Evolutionary conservation across 2,329 filamentous ascomycete species (phyloP).

Genomic region (Ceratocystis colombiana): DNA sequence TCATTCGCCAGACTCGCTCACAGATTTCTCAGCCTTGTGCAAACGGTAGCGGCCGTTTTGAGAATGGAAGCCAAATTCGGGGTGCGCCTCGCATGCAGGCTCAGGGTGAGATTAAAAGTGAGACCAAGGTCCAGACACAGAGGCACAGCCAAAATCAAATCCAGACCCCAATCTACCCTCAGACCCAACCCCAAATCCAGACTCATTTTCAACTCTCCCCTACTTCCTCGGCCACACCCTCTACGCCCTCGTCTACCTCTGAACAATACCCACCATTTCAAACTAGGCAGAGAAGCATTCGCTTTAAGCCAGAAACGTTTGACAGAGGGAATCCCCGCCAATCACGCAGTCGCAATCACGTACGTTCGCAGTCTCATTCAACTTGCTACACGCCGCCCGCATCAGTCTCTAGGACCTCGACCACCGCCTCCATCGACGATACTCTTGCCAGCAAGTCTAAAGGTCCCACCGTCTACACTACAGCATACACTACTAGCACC

Average conservation of each 20-base stretch:
- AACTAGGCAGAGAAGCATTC: slow-evolving; percentile 7
- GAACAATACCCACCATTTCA: background rate
- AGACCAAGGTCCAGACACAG: background rate
- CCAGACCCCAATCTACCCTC: background rate
- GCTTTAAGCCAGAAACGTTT: slow-evolving; percentile 6
- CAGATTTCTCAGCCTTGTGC: slow-evolving; percentile 6
- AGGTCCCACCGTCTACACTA: background rate
- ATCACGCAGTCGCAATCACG: background rate
- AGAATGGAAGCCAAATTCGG: background rate
- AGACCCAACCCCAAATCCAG: background rate
- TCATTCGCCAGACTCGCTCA: background rate
- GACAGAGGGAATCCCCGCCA: slow-evolving; percentile 8
- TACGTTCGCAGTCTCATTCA: slow-evolving; percentile 10
- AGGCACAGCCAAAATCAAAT: background rate
- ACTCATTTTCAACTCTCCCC: background rate
- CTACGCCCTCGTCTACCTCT: no score
- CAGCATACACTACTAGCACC: background rate
- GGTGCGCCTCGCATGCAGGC: background rate
- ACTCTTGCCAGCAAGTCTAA: background rate
- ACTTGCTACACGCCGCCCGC: background rate
- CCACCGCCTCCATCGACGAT: background rate
- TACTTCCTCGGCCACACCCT: no score
- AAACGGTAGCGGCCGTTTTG: background rate
- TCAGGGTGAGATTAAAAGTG: background rate
- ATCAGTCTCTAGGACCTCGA: no score